Conservation (phyloP, 2,329 filamentous ascomycete species). For the Helicocarpus griseus region DNA sequence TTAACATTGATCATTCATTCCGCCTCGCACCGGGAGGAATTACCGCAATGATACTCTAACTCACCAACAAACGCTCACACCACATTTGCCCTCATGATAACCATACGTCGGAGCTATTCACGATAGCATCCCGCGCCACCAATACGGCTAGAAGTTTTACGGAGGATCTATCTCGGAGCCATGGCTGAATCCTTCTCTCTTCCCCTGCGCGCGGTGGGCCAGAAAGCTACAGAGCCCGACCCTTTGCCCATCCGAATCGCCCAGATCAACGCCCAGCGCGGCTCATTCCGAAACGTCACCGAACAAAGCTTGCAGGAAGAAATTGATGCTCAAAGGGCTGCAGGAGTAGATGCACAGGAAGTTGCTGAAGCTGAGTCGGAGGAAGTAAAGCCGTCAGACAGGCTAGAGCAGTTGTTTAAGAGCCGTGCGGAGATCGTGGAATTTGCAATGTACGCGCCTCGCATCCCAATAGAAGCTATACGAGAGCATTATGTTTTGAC, state of each 20-base stretch:
- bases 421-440: constrained; percentile 35
- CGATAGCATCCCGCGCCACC: too few species aligned
- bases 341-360: constrained; percentile 40
- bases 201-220: constrained; percentile 49
- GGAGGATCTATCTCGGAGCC: constrained; percentile 5
- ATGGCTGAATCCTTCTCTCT: constrained; percentile 41
- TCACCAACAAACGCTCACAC: too few species aligned
- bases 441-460: constrained; percentile 29
- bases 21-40: too few species aligned
- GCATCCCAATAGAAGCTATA: neutral
- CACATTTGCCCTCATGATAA: too few species aligned
- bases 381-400: constrained; percentile 24
- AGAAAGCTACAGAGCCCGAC: constrained; percentile 12
- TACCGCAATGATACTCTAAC: too few species aligned
- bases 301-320: constrained; percentile 63
- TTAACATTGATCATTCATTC: too few species aligned
- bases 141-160: neutral
- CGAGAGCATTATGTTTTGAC: neutral
- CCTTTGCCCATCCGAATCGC: constrained; percentile 64
- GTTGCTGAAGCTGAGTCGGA: constrained; percentile 34
- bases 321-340: constrained; percentile 39
- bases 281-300: constrained; percentile 71
- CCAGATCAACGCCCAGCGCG: constrained; percentile 68
- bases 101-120: too few species aligned
- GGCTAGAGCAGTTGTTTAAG: constrained; percentile 34